Evolutionary conservation across 257 asterid species (phyloP).

Genomic region (Forsythia viridissima): DNA sequence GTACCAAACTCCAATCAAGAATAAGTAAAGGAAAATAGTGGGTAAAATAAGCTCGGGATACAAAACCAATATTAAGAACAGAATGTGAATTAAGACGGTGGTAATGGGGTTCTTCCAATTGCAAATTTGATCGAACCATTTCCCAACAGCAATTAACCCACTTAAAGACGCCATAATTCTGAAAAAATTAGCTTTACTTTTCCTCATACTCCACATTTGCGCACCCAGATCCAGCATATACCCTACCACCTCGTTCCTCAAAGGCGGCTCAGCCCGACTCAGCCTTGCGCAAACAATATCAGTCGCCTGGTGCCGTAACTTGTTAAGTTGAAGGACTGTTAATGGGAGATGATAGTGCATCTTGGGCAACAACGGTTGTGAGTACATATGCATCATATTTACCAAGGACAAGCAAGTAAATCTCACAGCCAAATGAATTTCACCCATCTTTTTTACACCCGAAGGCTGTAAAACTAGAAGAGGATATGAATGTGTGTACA

Average conservation of each 20-base stretch:
- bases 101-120: conserved; percentile 17
- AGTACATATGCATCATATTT: conserved; percentile 13
- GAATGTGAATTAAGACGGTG: conserved; percentile 12
- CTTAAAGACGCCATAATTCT: conserved; percentile 8
- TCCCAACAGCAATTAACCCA: conserved; percentile 5
- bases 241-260: conserved; percentile 15
- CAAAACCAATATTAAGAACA: conserved; percentile 17
- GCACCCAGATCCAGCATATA: conserved; percentile 18
- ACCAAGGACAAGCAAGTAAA: conserved; percentile 9
- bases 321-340: conserved; percentile 9
- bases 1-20: conserved; percentile 10
- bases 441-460: conserved; percentile 21
- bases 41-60: conserved; percentile 12
- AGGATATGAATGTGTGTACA: conserved; percentile 18
- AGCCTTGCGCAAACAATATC: conserved; percentile 16
- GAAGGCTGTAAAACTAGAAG: conserved; percentile 10
- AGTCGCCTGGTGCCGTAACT: conserved; percentile 18
- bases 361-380: conserved; percentile 15
- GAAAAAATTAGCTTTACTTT: conserved; percentile 17
- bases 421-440: conserved; percentile 20
- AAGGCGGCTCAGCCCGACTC: conserved; percentile 19
- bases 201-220: conserved; percentile 22
- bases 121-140: conserved; percentile 23
- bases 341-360: conserved; percentile 15
- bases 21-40: conserved; percentile 14